Percentiles rank a stretch among this genome's conserved stretches.
These are phyloP conservation scores for Podaxis rugospora DNA, from an alignment of 768 basidiomycete genomes.

Conservation along the genomic window DNA sequence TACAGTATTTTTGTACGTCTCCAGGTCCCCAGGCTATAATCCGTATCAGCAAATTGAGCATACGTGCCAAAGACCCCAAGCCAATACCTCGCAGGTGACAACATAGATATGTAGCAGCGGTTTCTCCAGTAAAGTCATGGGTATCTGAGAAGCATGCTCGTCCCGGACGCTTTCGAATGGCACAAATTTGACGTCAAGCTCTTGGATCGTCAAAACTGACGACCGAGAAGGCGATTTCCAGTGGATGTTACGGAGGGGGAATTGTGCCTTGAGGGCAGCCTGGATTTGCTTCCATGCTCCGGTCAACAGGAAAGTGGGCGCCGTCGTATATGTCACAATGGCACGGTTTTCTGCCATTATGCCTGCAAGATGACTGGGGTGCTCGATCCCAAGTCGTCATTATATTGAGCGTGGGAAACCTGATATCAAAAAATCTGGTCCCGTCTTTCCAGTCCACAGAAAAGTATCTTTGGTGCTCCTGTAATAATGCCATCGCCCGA, in stretches of 20 bases:
- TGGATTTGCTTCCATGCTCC: conserved; percentile 72
- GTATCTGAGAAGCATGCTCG: conserved; percentile 72
- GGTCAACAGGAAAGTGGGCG: conserved; percentile 60
- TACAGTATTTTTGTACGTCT: conserved; percentile 72
- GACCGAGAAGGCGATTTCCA: conserved; percentile 80
- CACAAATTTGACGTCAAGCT: conserved; percentile 74
- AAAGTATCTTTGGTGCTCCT: background rate
- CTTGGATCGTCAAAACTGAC: conserved; percentile 82
- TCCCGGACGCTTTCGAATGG: conserved; percentile 64
- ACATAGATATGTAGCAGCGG: conserved; percentile 86
- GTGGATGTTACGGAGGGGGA: conserved; percentile 87
- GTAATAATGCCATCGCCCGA: conserved; percentile 56
- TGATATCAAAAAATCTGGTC: conserved; percentile 14
- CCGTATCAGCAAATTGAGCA: conserved; percentile 11
- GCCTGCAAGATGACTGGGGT: background rate
- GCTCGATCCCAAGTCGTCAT: background rate
- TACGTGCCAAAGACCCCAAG: background rate
- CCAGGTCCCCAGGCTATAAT: conserved; percentile 53
- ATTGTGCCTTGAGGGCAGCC: conserved; percentile 57
- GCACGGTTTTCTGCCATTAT: conserved; percentile 40
- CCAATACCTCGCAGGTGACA: conserved; percentile 76
- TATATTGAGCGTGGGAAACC: conserved; percentile 12
- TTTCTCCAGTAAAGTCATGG: conserved; percentile 75
- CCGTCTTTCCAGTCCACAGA: background rate
- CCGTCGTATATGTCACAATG: conserved; percentile 64